A percentile compares a stretch with the other conserved stretches of the same genome.
Evolutionary conservation across 2,329 filamentous ascomycete species (phyloP).

Genomic region (Paramyrothecium roridum): DNA sequence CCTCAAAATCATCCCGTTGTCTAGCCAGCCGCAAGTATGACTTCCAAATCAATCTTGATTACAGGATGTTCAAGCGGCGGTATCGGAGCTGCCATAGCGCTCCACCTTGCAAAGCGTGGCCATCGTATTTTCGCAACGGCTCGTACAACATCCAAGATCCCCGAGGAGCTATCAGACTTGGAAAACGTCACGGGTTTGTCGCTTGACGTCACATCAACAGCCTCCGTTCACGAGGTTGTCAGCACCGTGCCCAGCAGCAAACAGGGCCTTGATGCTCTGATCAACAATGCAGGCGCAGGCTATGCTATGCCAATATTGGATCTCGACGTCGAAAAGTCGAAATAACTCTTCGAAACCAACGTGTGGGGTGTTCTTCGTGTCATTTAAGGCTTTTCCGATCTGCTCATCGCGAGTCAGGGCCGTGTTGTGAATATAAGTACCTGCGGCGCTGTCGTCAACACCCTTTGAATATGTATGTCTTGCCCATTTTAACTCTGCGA

Average conservation of each 20-base stretch:
- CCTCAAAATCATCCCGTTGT: too few species aligned
- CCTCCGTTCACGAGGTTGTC: conserved; percentile 17
- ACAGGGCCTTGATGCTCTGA: conserved; percentile 20
- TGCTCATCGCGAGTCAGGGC: neutral
- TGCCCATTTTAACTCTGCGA: too few species aligned
- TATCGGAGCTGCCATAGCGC: neutral
- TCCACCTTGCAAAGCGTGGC: neutral
- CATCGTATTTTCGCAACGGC: neutral
- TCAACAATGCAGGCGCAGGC: conserved; percentile 25
- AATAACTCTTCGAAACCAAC: neutral
- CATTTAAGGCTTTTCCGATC: neutral
- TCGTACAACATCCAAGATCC: neutral
- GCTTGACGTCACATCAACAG: conserved; percentile 23
- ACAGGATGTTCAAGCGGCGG: neutral
- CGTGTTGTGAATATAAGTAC: neutral
- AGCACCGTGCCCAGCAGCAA: conserved; percentile 6
- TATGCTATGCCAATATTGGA: conserved; percentile 22
- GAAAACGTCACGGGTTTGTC: conserved; percentile 16
- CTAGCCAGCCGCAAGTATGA: too few species aligned
- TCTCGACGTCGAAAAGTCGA: conserved; percentile 8
- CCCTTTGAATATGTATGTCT: too few species aligned
- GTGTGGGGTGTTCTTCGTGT: neutral
- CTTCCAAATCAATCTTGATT: neutral
- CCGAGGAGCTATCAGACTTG: neutral
- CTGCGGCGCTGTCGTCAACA: too few species aligned